A percentile compares a stretch with the other conserved stretches of the same genome.
Evolutionary conservation across 2,329 filamentous ascomycete species (phyloP).

Genomic region (Polytolypa hystricis): DNA sequence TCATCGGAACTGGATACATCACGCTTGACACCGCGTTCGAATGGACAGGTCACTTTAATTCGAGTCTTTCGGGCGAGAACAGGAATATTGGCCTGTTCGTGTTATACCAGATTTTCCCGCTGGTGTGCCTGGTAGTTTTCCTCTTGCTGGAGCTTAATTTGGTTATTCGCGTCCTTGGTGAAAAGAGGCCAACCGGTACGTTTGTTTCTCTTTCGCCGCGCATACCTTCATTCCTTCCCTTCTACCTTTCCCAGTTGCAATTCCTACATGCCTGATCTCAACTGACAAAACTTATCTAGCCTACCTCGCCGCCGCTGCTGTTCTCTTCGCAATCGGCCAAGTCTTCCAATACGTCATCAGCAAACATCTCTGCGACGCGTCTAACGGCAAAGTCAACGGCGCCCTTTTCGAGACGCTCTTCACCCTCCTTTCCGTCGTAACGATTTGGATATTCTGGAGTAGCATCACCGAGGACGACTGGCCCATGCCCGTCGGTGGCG

Average conservation of each 20-base stretch:
- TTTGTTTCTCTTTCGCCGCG: slow-evolving; percentile 12
- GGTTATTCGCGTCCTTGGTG: slow-evolving; percentile 75
- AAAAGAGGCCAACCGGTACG: slow-evolving; percentile 76
- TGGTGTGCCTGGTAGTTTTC: slow-evolving; percentile 81
- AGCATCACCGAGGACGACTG: slow-evolving; percentile 99
- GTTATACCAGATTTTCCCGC: slow-evolving; percentile 78
- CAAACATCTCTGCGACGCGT: slow-evolving; percentile 76
- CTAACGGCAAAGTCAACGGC: slow-evolving; percentile 78
- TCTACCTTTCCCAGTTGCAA: not conserved
- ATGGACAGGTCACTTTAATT: slow-evolving; percentile 71
- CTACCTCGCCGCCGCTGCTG: slow-evolving; percentile 60
- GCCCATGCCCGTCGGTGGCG: slow-evolving; percentile 46
- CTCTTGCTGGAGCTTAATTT: slow-evolving; percentile 74
- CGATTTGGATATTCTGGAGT: slow-evolving; percentile 93
- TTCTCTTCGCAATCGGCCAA: slow-evolving; percentile 85
- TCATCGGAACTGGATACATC: slow-evolving; percentile 90
- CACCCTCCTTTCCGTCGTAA: slow-evolving; percentile 70
- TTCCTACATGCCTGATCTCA: no score
- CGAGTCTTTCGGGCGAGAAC: slow-evolving; percentile 45
- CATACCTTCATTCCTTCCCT: not conserved
- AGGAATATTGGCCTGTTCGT: slow-evolving; percentile 82
- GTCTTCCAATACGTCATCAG: slow-evolving; percentile 95
- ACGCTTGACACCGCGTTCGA: slow-evolving; percentile 81
- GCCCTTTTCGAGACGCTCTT: slow-evolving; percentile 89
- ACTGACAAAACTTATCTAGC: no score